Conservation (phyloP, 345 rosid genomes). For the Melaleuca alternifolia region DNA sequence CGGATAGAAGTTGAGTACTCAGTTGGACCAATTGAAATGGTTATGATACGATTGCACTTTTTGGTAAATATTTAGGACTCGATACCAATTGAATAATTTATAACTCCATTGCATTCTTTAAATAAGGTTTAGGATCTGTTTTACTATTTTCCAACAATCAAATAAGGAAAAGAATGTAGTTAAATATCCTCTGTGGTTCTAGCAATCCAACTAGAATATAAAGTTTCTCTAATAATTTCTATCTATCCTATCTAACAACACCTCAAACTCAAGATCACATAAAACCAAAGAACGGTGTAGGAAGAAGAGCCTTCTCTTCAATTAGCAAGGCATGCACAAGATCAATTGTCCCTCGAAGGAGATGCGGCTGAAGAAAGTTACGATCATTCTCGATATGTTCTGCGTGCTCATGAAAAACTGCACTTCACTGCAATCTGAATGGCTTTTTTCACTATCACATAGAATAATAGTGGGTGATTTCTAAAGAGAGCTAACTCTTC, state of each 20-base stretch:
- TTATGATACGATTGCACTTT: not conserved
- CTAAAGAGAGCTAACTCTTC: not conserved
- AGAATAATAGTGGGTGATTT: not conserved
- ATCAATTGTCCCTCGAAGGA: not conserved
- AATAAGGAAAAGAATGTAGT: not conserved
- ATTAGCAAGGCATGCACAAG: not conserved
- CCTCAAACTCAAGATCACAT: not conserved
- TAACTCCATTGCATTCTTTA: fast-evolving
- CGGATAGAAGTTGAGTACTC: not conserved
- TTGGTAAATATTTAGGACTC: not conserved
- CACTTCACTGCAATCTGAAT: not conserved
- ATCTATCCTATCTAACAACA: not conserved
- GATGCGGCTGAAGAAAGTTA: not conserved
- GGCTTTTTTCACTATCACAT: not conserved
- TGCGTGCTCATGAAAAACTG: not conserved
- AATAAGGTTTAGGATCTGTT: not conserved
- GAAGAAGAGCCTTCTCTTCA: not conserved
- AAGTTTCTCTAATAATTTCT: not conserved
- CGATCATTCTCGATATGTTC: not conserved
- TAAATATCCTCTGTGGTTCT: no score
- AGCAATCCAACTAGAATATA: not conserved
- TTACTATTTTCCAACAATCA: not conserved
- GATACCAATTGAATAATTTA: not conserved
- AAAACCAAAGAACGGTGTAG: not conserved
- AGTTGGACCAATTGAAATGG: not conserved